Conservation (phyloP, 1,284 basidiomycete species). For the Chalciporus sp. region DNA sequence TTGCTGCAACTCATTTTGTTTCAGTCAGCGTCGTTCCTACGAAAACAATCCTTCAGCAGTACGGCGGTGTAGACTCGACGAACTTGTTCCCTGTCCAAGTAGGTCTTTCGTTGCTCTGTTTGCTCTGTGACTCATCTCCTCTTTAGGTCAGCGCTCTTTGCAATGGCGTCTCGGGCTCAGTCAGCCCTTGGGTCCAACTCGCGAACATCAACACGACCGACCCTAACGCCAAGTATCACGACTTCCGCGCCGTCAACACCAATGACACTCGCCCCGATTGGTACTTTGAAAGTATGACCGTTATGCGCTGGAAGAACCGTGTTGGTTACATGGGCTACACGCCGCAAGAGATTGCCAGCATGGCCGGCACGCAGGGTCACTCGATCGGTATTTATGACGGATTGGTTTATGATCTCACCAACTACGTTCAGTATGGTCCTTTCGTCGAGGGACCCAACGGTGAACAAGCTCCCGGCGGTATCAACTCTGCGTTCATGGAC, state of each 20-base stretch:
- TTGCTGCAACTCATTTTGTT: slow-evolving; percentile 67
- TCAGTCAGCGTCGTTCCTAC: slow-evolving; percentile 70
- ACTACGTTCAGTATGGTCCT: slow-evolving; percentile 71
- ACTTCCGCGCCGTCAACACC: slow-evolving; percentile 82
- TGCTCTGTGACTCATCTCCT: slow-evolving; percentile 7
- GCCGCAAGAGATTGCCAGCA: slow-evolving; percentile 72
- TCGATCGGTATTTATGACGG: slow-evolving; percentile 84
- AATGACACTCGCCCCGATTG: slow-evolving; percentile 94
- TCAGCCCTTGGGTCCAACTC: slow-evolving; percentile 86
- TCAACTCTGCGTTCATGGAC: slow-evolving; percentile 82
- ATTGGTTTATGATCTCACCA: slow-evolving; percentile 86
- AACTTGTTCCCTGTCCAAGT: slow-evolving; percentile 94
- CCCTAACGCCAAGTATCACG: slow-evolving; percentile 87
- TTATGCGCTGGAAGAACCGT: slow-evolving; percentile 87
- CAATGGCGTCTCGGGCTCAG: slow-evolving; percentile 78
- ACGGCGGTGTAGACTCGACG: slow-evolving; percentile 80
- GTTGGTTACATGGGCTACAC: slow-evolving; percentile 91
- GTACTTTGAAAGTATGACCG: slow-evolving; percentile 94
- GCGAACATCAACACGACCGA: slow-evolving; percentile 83
- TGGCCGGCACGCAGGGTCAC: slow-evolving; percentile 59
- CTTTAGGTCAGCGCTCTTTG: slow-evolving; percentile 88
- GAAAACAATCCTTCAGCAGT: slow-evolving; percentile 78
- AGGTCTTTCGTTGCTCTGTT: slow-evolving; percentile 13
- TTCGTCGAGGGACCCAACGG: slow-evolving; percentile 63
- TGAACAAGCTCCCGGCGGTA: slow-evolving; percentile 54